Evolutionary conservation across 345 rosid genomes (phyloP).

Genomic region (Gossypioides kirkii): DNA sequence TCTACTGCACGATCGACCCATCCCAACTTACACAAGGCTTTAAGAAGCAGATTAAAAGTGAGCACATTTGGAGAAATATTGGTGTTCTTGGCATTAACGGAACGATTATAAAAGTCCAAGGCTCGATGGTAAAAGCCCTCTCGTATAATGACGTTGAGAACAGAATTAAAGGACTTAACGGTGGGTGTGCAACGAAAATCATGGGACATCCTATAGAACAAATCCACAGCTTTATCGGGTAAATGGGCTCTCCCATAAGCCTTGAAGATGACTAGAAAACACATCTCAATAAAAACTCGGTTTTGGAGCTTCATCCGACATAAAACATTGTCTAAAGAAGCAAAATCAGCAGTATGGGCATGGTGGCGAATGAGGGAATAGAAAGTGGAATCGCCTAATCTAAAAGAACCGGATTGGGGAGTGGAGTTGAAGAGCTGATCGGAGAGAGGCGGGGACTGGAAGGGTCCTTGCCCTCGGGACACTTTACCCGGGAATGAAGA

Average conservation of each 20-base stretch:
- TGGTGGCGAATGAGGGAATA: constrained; percentile 56
- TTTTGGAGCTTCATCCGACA: constrained; percentile 56
- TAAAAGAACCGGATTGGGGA: constrained; percentile 60
- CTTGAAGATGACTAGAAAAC: constrained; percentile 55
- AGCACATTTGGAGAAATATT: constrained; percentile 55
- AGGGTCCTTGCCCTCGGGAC: constrained; percentile 18
- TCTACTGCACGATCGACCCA: constrained; percentile 62
- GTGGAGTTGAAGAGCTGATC: constrained; percentile 48
- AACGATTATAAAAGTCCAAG: constrained; percentile 58
- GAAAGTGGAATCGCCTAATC: constrained; percentile 69
- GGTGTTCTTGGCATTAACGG: constrained; percentile 38
- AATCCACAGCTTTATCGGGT: constrained; percentile 51
- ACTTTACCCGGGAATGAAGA: constrained; percentile 29
- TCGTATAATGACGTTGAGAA: constrained; percentile 60
- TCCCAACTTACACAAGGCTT: constrained; percentile 67
- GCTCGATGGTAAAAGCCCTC: constrained; percentile 52
- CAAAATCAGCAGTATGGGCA: constrained; percentile 55
- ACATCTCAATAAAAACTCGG: constrained; percentile 49
- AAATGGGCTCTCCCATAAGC: constrained; percentile 71
- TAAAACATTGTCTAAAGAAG: constrained; percentile 50
- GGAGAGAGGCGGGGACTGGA: constrained; percentile 37
- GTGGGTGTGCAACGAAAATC: constrained; percentile 71
- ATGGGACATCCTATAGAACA: constrained; percentile 58
- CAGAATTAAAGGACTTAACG: constrained; percentile 82
- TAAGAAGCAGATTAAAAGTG: constrained; percentile 68